Base-by-base conservation (phyloP, 352 stramenopile species). In the Blastocystis sp. region DNA sequence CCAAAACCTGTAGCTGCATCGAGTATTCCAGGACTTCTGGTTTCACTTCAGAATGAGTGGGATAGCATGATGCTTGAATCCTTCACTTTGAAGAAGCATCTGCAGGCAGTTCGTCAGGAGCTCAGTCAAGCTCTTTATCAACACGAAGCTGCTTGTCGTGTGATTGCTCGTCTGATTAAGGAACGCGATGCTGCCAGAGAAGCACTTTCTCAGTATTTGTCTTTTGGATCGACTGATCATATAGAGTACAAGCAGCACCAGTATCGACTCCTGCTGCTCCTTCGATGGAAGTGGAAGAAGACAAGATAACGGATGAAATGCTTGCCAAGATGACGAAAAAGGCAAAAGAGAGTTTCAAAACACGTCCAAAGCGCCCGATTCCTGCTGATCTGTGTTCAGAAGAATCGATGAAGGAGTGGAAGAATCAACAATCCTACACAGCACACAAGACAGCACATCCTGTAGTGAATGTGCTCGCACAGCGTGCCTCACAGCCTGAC, bases 81-180 rank as follows among this genome's bases (percentile, higher is more conserved):
- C 17, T 98, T 98, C 90, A 94, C 96, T 81, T 94, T 97, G 13
- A 95, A 96, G 77, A 94, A 97, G 90, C 93, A 96, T 79, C 87
- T 98, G 33, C 94, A 98, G 91, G 95, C 97, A 87, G 98, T 95
- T n/a, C 94, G 95, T 57, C 92, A 95, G 78, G 96, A 98, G 91
- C 92, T 98, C 6, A 95, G 92, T 69, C 94, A 96, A 69, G 95
- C 96, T 22, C 91, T 98, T 73, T 98, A 98, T 92, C 95, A 98
- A 92, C 95, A 98, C 90, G 96, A 98, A 91, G 96, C 96, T 6
- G 95, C 95, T 9, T 96, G 96, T 70, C 93, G 95, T 84, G 96
- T 98, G 30, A 96, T 98, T 87, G 95, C 96, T 30, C 92, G 96
- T 19, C 88, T 98, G 7, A 94, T 94, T 62, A 92, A 91, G 37